These are phyloP conservation scores for Coleophoma eucalyptorum DNA, from an alignment of 2,329 filamentous ascomycete species.

Conservation along the genomic window DNA sequence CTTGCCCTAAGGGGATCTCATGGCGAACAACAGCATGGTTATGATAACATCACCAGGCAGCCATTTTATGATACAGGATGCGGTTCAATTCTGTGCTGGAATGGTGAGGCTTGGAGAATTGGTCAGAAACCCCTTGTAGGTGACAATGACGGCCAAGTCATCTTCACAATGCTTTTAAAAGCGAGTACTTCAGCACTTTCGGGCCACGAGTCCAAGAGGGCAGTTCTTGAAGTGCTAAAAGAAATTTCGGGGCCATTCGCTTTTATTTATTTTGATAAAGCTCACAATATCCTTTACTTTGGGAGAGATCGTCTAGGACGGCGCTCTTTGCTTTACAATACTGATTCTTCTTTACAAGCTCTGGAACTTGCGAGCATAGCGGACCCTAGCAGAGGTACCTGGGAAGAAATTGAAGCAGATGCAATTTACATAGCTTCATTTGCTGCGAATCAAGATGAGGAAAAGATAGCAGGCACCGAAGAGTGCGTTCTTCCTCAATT, in stretches of 20 bases:
- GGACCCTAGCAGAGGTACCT: slow-evolving; percentile 47
- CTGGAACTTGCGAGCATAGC: slow-evolving; percentile 70
- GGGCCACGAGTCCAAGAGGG: slow-evolving; percentile 19
- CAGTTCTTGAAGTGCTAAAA: slow-evolving; percentile 50
- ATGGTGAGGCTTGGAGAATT: slow-evolving; percentile 91
- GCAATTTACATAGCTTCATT: slow-evolving; percentile 58
- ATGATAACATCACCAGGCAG: slow-evolving; percentile 61
- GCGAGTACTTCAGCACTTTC: slow-evolving; percentile 18
- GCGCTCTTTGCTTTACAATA: slow-evolving; percentile 68
- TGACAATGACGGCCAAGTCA: slow-evolving; percentile 68
- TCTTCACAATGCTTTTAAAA: slow-evolving; percentile 58
- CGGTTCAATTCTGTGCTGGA: slow-evolving; percentile 83
- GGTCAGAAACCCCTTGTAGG: slow-evolving; percentile 51
- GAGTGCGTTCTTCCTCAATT: no score
- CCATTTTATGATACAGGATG: slow-evolving; percentile 59
- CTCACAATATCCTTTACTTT: slow-evolving; percentile 64
- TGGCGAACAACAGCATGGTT: no score
- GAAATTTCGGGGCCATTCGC: slow-evolving; percentile 80
- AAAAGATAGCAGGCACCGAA: not conserved
- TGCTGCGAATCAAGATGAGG: not conserved
- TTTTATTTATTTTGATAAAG: slow-evolving; percentile 76
- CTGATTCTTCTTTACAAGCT: slow-evolving; percentile 32
- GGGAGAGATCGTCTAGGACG: slow-evolving; percentile 85
- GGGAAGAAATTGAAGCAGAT: slow-evolving; percentile 81
- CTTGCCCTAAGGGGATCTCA: slow-evolving; percentile 73